Percentiles rank a stretch among this genome's conserved stretches.
These are phyloP conservation scores for Coniochaeta pulveracea DNA, from an alignment of 2,329 filamentous ascomycete species.

Conservation along the genomic window DNA sequence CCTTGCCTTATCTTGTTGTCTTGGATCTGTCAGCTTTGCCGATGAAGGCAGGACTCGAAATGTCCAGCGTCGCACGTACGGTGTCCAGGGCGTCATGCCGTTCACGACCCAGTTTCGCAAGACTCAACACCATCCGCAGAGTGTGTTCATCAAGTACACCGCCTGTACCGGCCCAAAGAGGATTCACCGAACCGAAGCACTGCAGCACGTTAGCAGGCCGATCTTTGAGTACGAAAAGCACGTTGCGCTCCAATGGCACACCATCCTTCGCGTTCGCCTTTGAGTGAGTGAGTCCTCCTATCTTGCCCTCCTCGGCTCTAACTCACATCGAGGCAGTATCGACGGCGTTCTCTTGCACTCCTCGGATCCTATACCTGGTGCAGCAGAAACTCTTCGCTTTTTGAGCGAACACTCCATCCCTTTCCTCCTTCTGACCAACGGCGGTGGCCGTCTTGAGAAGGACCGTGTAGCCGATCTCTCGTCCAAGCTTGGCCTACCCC, in stretches of 20 bases:
- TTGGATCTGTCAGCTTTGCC: too few species aligned
- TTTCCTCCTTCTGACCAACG: conserved; percentile 93
- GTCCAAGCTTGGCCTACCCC: conserved; percentile 48
- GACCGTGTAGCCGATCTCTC: conserved; percentile 62
- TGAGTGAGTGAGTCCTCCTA: conserved; percentile 2
- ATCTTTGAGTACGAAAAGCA: not conserved
- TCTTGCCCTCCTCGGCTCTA: not conserved
- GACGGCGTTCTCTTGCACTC: conserved; percentile 91
- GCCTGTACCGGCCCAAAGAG: too few species aligned
- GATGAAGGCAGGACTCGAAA: too few species aligned
- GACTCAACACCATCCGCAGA: too few species aligned
- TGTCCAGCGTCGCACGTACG: too few species aligned
- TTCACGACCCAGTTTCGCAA: too few species aligned
- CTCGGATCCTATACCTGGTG: conserved; percentile 66
- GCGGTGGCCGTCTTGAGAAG: conserved; percentile 73
- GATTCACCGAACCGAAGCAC: too few species aligned
- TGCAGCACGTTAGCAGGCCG: too few species aligned
- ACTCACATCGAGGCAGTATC: conserved; percentile 34
- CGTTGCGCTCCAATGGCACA: not conserved
- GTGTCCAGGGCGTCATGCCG: too few species aligned
- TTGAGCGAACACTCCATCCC: conserved; percentile 68
- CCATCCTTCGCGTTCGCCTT: conserved; percentile 4
- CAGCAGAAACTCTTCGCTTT: conserved; percentile 59
- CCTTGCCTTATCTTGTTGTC: too few species aligned
- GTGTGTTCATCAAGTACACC: too few species aligned